These are phyloP conservation scores for Schwanniomyces occidentalis DNA, from an alignment of 805 yeast species.

Conservation along the genomic window DNA sequence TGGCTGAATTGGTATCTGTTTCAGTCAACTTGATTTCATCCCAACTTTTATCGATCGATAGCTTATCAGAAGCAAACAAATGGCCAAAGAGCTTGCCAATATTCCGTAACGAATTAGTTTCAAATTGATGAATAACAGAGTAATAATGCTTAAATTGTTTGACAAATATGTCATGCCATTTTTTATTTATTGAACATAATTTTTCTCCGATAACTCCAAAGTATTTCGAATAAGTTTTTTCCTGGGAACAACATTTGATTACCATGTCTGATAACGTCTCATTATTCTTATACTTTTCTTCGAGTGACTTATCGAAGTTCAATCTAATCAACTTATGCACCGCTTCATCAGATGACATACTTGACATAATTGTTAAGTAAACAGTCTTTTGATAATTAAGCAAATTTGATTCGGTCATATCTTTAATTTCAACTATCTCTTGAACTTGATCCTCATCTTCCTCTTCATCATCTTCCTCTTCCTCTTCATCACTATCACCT, in stretches of 20 bases:
- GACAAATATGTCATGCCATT: constrained; percentile 61
- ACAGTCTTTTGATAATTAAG: constrained; percentile 71
- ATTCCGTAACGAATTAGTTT: constrained; percentile 72
- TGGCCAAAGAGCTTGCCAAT: constrained; percentile 88
- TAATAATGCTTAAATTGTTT: constrained; percentile 58
- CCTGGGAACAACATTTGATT: constrained; percentile 80
- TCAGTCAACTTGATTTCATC: constrained; percentile 62
- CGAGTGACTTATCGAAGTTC: constrained; percentile 13
- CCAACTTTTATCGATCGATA: constrained; percentile 62
- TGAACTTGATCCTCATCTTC: constrained; percentile 10
- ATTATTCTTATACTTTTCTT: constrained; percentile 34
- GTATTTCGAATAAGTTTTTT: constrained; percentile 80
- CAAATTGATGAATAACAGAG: constrained; percentile 60
- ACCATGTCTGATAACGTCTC: constrained; percentile 67
- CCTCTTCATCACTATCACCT: constrained; percentile 31
- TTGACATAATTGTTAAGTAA: constrained; percentile 81
- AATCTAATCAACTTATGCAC: constrained; percentile 77
- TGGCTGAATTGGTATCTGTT: constrained; percentile 72
- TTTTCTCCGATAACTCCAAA: constrained; percentile 77
- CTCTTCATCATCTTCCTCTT: constrained; percentile 15
- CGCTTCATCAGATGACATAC: constrained; percentile 90
- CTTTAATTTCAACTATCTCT: constrained; percentile 42
- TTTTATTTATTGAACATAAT: constrained; percentile 48
- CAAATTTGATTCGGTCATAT: constrained; percentile 66
- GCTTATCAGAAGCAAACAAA: constrained; percentile 64